A percentile compares a stretch with the other conserved stretches of the same genome.
These are phyloP conservation scores for Neoascochyta sp. DNA, from an alignment of 2,329 filamentous ascomycete genomes.

Conservation along the genomic window DNA sequence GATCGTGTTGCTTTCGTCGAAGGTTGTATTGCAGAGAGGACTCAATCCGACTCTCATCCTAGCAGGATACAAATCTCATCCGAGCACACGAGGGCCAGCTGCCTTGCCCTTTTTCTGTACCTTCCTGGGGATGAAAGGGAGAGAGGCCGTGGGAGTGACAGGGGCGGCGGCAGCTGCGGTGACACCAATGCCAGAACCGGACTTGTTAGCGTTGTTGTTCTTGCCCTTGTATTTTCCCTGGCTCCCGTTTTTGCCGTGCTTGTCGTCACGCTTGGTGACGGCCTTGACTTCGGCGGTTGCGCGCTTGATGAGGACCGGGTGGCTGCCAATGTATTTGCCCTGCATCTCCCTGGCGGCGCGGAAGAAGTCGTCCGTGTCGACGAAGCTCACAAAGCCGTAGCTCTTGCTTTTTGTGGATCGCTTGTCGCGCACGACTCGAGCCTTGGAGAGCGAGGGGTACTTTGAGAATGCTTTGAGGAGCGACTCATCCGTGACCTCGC, in stretches of 20 bases:
- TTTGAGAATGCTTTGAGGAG: slow-evolving; percentile 88
- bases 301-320: slow-evolving; percentile 82
- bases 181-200: slow-evolving; percentile 9
- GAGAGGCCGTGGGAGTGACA: slow-evolving; percentile 10
- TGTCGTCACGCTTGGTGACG: slow-evolving; percentile 52
- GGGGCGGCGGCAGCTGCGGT: slow-evolving; percentile 10
- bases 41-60: no score
- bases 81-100: slow-evolving; percentile 24
- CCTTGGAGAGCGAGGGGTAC: slow-evolving; percentile 86
- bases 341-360: slow-evolving; percentile 97
- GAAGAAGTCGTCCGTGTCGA: slow-evolving; percentile 94
- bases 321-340: slow-evolving; percentile 97
- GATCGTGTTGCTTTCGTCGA: no score
- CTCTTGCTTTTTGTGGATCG: slow-evolving; percentile 94
- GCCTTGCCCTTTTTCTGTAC: slow-evolving; percentile 34
- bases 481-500: slow-evolving; percentile 95
- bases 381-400: slow-evolving; percentile 94
- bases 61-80: slow-evolving; percentile 22
- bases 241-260: slow-evolving; percentile 29
- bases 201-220: slow-evolving; percentile 30
- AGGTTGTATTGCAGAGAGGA: no score
- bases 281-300: slow-evolving; percentile 89
- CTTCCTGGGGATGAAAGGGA: slow-evolving; percentile 26
- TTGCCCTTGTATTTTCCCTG: slow-evolving; percentile 51
- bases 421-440: slow-evolving; percentile 91